These are phyloP conservation scores for Sinapis alba DNA, from an alignment of 441 rosid species.

Conservation along the genomic window DNA sequence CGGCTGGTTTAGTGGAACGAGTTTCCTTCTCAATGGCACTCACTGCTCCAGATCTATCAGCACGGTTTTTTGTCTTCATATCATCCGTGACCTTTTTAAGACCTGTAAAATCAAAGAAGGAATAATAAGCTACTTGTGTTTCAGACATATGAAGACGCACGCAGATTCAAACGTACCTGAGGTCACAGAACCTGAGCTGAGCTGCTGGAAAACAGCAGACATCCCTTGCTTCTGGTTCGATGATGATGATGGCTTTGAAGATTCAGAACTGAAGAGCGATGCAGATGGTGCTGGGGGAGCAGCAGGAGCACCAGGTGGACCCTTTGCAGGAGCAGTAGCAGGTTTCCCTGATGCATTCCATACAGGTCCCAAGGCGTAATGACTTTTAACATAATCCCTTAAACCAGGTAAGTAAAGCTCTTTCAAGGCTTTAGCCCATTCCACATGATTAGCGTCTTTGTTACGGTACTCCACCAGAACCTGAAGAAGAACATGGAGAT, in stretches of 20 bases:
- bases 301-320: constrained; percentile 64
- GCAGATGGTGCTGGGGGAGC: constrained; percentile 89
- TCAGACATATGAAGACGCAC: constrained; percentile 4
- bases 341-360: constrained; percentile 76
- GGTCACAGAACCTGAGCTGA: constrained; percentile 73
- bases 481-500: constrained; percentile 42
- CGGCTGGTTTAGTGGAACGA: constrained; percentile 50
- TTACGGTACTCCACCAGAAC: constrained; percentile 83
- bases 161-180: constrained; percentile 50
- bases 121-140: constrained; percentile 1
- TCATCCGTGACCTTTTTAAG: constrained; percentile 84
- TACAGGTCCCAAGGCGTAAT: constrained; percentile 88
- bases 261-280: constrained; percentile 67
- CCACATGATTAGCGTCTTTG: constrained; percentile 89
- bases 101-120: constrained; percentile 50
- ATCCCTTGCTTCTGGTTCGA: constrained; percentile 83
- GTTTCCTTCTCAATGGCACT: constrained; percentile 54
- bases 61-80: constrained; percentile 90
- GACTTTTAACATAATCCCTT: constrained; percentile 84
- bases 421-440: constrained; percentile 95
- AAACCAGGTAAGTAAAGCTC: constrained; percentile 91
- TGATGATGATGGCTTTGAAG: constrained; percentile 79
- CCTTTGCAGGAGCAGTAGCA: constrained; percentile 55
- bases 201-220: constrained; percentile 93
- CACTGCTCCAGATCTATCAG: constrained; percentile 78